Evolutionary conservation across 176 grass and related monocot species (phyloP), one percentile per base, ranked within the genome.

Genomic region (Oryza coarctata): DNA sequence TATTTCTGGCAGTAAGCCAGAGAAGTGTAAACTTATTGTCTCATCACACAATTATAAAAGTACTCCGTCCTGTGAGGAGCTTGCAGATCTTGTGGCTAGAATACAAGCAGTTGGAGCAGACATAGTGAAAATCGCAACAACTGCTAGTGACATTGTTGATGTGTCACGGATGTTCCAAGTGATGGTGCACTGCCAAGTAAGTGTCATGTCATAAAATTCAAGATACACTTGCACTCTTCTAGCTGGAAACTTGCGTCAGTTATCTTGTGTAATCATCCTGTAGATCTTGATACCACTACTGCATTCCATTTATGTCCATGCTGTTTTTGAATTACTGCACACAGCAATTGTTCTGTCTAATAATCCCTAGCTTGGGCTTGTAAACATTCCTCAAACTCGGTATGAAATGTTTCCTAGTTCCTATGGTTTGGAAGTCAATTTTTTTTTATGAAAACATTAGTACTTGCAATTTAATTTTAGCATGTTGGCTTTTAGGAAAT

Each of bases 71-170:
- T 82, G 83, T 41, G 90, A 98, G 63, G 96, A 95, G 60, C 80
- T 95, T 70, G 73, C 87, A 66, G 83, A 79, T 70, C 93, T 98
- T 88, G 93, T 95, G 45, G 93, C 87, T 61, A 93, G 80, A 90
- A 98, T 93, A 92, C 96, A 95, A 89, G 91, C 84, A 71, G 80
- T 82, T 70, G 96, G 93, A 81, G 91, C 96, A 32, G 96, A 99
- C 76, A 99, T 99, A 85, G 96, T 99, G 62, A 99, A 99, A 85
- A 44, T 99, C 80, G 88, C 93, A 83, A 99, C 96, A 63, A 99
- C 93, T 20, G 90, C 96, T 70, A 80, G 78, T 14, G 93, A 95
- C 60, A 95, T 99, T 91, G 81, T 82, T 28, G 96, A 99, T 67
- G 91, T 88, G 28, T 82, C 88, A 81, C 63, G 93, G 39, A 99